Evolutionary conservation across 2,329 filamentous ascomycete species (phyloP), one percentile per base, ranked within the genome.

Genomic region (Neofusicoccum kwambonambiense): DNA sequence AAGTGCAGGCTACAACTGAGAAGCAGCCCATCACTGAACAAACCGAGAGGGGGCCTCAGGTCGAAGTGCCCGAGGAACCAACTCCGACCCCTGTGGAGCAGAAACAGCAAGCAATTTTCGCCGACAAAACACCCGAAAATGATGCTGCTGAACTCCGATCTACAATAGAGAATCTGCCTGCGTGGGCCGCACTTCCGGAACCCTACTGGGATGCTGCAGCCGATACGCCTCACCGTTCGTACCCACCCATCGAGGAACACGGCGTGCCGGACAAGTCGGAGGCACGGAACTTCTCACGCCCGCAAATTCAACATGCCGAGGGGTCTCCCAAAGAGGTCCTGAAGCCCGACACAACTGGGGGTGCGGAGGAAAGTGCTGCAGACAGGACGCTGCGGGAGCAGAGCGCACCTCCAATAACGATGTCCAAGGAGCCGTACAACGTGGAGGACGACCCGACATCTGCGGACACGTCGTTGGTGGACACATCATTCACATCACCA

Each of bases 391-490:
- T 47, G 15, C 41, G 41, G 11, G 56, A 47, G 31, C 22, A 60
- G n/a, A 60, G 56, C 31, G 56, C 42, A 2, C 56, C 56, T 11
- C 56, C 56, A 11, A 31, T 60, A n/a, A 60, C 56, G 2, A 60
- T 34, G n/a, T 60, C 56, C n/a, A 60, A 17, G 56, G 56, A 60
- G 9, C 56, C 56, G 9, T 60, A 60, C 7, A 27, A 27, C 1
- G 27, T 60, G 9, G 56, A 60, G 31, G 56, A 60, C 1, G 56
- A 60, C 11, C 56, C 56, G 9, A 60, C 56, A 13, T 60, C 56
- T 9, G 42, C 56, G 7, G 56, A 60, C 17, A 60, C 56, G 42
- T 60, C 56, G 41, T 7, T 60, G 31, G 56, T 37, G 31, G 56
- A 60, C 27, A 17, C 22, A 5, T 60, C 56, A 2, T 60, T 47